phyloP scores from a whole-genome alignment of 2,329 filamentous ascomycete species.

The Harringtonia aguacate region DNA sequence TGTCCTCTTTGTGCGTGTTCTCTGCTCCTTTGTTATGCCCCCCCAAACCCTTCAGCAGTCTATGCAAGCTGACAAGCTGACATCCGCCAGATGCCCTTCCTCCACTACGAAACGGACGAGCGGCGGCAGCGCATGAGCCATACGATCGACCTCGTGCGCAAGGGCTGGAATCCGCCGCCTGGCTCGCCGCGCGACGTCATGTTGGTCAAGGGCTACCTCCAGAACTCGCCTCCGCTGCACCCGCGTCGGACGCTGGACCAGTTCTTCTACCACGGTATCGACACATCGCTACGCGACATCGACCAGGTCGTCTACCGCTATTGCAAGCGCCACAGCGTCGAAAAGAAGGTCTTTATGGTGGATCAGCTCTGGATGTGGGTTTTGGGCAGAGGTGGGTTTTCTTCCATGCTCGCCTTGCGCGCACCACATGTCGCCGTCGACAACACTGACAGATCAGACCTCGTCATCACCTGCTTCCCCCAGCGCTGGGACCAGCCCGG shows the following conservation, averaged over 20 bases:
- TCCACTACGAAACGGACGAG: conserved; percentile 52
- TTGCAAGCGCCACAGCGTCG: conserved; percentile 23
- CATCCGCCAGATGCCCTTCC: conserved; percentile 46
- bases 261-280: conserved; percentile 54
- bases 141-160: conserved; percentile 27
- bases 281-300: conserved; percentile 46
- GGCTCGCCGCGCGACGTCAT: conserved; percentile 28
- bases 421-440: neutral
- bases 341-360: conserved; percentile 56
- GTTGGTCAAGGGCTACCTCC: conserved; percentile 36
- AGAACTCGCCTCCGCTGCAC: conserved; percentile 37
- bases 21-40: no score
- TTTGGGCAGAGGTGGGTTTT: conserved; percentile 27
- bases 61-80: conserved; percentile 15
- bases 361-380: conserved; percentile 61
- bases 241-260: conserved; percentile 54
- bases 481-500: conserved; percentile 49
- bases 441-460: conserved; percentile 23
- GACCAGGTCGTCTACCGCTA: conserved; percentile 58
- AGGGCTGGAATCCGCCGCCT: conserved; percentile 18
- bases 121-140: conserved; percentile 44
- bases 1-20: conserved; percentile 22
- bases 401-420: no score
- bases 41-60: no score
- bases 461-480: conserved; percentile 50